Evolutionary conservation across 352 stramenopile species (phyloP).

Genomic region (Phytophthora sojae): DNA sequence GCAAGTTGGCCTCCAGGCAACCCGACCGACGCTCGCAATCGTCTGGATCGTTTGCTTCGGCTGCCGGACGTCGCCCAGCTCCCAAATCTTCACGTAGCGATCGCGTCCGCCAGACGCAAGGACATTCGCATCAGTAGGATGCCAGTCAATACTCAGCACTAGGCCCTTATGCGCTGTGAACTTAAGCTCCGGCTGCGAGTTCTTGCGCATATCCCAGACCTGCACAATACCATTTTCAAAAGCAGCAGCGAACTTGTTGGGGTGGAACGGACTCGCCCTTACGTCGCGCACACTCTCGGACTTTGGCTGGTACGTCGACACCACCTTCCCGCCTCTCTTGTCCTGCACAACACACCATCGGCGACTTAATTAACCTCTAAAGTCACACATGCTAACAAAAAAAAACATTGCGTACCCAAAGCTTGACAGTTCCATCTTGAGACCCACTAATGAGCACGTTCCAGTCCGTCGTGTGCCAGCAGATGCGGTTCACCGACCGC

Average conservation of each 20-base stretch:
- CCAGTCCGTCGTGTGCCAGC: slow-evolving; percentile 83
- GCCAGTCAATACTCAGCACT: slow-evolving; percentile 87
- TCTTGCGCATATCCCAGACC: slow-evolving; percentile 90
- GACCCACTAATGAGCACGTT: slow-evolving; percentile 88
- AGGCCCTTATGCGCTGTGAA: slow-evolving; percentile 90
- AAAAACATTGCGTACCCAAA: slow-evolving; percentile 61
- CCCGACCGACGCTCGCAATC: slow-evolving; percentile 84
- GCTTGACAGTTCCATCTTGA: slow-evolving; percentile 89
- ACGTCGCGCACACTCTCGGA: slow-evolving; percentile 89
- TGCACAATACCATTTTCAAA: slow-evolving; percentile 91
- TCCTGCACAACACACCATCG: slow-evolving; percentile 48
- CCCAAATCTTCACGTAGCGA: slow-evolving; percentile 90
- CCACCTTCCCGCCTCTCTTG: slow-evolving; percentile 72
- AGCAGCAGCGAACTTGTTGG: slow-evolving; percentile 80
- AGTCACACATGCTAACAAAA: not conserved
- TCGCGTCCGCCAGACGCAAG: slow-evolving; percentile 85
- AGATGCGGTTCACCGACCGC: slow-evolving; percentile 89
- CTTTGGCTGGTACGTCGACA: slow-evolving; percentile 85
- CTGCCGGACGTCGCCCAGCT: slow-evolving; percentile 72
- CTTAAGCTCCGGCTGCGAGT: slow-evolving; percentile 80
- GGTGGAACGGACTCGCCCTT: slow-evolving; percentile 74
- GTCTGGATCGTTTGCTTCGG: slow-evolving; percentile 88
- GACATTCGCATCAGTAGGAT: slow-evolving; percentile 69
- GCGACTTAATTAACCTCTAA: not conserved
- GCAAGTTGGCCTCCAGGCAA: slow-evolving; percentile 82